Base-by-base conservation (phyloP, 1,284 basidiomycete species). In the Leccinum huronense region DNA sequence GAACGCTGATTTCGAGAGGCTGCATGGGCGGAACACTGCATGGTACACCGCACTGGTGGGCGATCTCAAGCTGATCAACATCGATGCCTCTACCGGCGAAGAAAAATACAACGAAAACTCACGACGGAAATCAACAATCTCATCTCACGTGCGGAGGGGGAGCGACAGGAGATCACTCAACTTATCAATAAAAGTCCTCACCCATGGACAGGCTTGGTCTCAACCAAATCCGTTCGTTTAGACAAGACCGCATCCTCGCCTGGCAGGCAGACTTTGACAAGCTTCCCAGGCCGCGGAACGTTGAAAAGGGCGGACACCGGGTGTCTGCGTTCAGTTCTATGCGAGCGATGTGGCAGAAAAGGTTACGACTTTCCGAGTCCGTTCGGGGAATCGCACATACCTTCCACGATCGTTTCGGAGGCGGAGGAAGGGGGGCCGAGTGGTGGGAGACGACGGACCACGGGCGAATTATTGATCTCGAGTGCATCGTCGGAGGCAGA, bases 181-280 rank as follows among this genome's bases (percentile, higher is more conserved):
- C 79, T 93, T 57, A 88, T 98, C 64, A 91, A 95, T 65, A 80
- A 84, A 62, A 93, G 65, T 90, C 94, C 0, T 76, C 87, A 0
- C 85, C 90, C 57, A 93, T 87, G 16, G 94, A 97, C 73, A 96
- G 95, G 1, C 83, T 98, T 48, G 91, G 90, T 57, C 83, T 98
- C 64, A 98, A 97, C 69, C 86, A 88, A 64, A 93, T 97, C 7
- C 87, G 95, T 57, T 88, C 93, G 3, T 88, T 89, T 63, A 84
- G 96, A 53, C 96, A 98, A 78, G 94, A 97, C 73, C 93, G 91
- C 76, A 95, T 97, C 60, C 94, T 98, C n/a, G 92, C 92, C 53
- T 98, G 96, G 94, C 95, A 97, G 73, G 84, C 86, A 64, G 91
- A 94, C 71, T 94, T 95, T 72, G 89, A 93, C 71, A 84, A 83